phyloP scores from a whole-genome alignment of 192 early-diverging fungal species.

The Backusella luteola region DNA sequence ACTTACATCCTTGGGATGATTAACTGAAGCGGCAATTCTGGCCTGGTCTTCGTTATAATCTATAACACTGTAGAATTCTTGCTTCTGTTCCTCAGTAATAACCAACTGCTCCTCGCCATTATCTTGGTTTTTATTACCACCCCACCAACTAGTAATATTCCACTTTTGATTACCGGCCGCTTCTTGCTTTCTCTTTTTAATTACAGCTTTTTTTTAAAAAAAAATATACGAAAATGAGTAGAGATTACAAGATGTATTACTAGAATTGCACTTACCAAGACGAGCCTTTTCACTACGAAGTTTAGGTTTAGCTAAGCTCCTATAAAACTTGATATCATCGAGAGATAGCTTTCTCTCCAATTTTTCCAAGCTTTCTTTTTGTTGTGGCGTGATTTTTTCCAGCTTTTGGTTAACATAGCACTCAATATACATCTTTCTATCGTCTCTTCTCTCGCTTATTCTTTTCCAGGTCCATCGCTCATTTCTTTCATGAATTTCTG shows the following conservation, averaged over 20 bases:
- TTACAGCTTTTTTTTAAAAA: constrained; percentile 19
- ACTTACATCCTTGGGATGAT: constrained; percentile 63
- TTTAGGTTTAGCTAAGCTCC: constrained; percentile 59
- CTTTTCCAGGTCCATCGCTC: constrained; percentile 73
- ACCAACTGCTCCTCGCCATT: background rate
- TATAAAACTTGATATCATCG: constrained; percentile 78
- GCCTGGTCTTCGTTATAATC: constrained; percentile 72
- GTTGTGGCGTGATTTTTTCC: constrained; percentile 31
- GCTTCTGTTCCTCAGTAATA: constrained; percentile 69
- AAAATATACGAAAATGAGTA: background rate
- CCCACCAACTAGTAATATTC: constrained; percentile 37
- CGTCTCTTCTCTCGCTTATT: constrained; percentile 64
- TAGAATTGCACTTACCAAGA: constrained; percentile 28
- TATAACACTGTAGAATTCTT: constrained; percentile 78
- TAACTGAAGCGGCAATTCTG: constrained; percentile 46
- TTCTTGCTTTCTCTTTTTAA: constrained; percentile 42
- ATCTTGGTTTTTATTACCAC: background rate
- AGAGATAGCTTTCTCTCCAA: constrained; percentile 66
- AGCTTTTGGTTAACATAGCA: constrained; percentile 49
- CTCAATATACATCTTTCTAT: constrained; percentile 65
- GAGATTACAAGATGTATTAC: background rate
- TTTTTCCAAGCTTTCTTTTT: constrained; percentile 45
- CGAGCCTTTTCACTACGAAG: constrained; percentile 60
- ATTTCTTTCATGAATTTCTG: constrained; percentile 74
- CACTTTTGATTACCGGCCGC: constrained; percentile 47